phyloP scores from a whole-genome alignment of 306 rosid species.

The Cajanus cajan region DNA sequence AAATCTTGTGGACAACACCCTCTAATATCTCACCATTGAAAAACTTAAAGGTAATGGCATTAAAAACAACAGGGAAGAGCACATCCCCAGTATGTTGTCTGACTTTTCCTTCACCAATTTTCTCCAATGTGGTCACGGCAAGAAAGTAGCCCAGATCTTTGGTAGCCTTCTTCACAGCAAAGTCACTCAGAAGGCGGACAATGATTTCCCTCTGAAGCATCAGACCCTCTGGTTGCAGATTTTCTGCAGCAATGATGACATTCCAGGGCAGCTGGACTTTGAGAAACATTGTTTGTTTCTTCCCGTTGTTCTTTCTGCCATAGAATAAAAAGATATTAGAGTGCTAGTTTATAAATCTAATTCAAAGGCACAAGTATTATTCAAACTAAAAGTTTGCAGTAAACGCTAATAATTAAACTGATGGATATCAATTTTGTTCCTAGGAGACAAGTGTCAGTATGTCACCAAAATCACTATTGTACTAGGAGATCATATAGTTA shows the following conservation, averaged over 20 bases:
- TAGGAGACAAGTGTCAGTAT: background rate
- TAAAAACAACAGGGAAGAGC: slow-evolving; percentile 72
- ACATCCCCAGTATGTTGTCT: slow-evolving; percentile 79
- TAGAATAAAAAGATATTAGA: slow-evolving; percentile 21
- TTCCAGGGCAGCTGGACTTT: slow-evolving; percentile 78
- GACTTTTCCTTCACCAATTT: slow-evolving; percentile 77
- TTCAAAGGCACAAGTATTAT: slow-evolving; percentile 10
- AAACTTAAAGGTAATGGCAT: slow-evolving; percentile 73
- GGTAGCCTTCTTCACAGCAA: slow-evolving; percentile 67
- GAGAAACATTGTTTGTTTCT: slow-evolving; percentile 52
- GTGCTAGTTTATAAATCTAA: background rate
- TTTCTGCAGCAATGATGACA: slow-evolving; percentile 70
- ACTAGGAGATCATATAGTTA: background rate
- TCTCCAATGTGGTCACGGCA: slow-evolving; percentile 72
- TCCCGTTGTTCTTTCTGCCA: slow-evolving; percentile 30
- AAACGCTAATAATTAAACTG: background rate
- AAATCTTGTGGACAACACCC: slow-evolving; percentile 75
- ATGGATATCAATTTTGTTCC: background rate
- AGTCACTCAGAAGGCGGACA: slow-evolving; percentile 56
- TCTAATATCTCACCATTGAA: slow-evolving; percentile 74
- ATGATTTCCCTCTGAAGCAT: slow-evolving; percentile 72
- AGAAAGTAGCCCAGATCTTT: slow-evolving; percentile 74
- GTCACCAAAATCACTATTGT: background rate
- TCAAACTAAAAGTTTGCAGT: background rate
- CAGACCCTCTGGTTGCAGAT: slow-evolving; percentile 55